phyloP scores from a whole-genome alignment of 306 rosid genomes.

The Aeschynomene evenia region DNA sequence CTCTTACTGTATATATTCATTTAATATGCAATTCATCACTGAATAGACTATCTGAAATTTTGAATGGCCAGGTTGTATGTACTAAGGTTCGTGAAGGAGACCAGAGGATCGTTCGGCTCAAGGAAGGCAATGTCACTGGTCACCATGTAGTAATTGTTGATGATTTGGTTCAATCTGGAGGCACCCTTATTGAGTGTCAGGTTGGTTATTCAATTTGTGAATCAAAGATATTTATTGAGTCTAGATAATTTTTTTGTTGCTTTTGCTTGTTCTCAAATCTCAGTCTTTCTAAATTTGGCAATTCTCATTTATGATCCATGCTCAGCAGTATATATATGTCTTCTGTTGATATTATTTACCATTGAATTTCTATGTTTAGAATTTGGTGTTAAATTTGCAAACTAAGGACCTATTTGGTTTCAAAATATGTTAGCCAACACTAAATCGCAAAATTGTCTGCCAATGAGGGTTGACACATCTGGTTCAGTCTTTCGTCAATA shows the following conservation, averaged over 20 bases:
- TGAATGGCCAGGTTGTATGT: constrained; percentile 73
- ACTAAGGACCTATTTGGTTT: background rate
- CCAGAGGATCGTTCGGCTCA: constrained; percentile 88
- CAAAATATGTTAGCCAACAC: no score
- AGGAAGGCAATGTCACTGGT: constrained; percentile 89
- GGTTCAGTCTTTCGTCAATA: no score
- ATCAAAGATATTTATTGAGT: background rate
- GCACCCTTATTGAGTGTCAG: constrained; percentile 96
- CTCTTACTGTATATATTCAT: constrained; percentile 1
- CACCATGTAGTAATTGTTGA: constrained; percentile 91
- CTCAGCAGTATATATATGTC: no score
- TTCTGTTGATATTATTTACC: background rate
- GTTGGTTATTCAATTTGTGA: constrained; percentile 37
- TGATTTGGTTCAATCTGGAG: constrained; percentile 98
- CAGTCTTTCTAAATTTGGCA: background rate
- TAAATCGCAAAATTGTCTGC: no score
- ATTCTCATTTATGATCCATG: background rate
- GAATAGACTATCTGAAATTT: constrained; percentile 22
- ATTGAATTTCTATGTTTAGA: background rate
- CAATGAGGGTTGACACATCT: no score
- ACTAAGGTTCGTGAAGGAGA: constrained; percentile 93
- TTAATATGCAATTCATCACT: background rate
- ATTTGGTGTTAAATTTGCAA: background rate
- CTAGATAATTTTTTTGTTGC: background rate
- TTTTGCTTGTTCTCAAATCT: constrained; percentile 2